Percentiles rank a stretch among this genome's conserved stretches.
phyloP scores from a whole-genome alignment of 768 basidiomycete genomes.

The Lyophyllum atratum region DNA sequence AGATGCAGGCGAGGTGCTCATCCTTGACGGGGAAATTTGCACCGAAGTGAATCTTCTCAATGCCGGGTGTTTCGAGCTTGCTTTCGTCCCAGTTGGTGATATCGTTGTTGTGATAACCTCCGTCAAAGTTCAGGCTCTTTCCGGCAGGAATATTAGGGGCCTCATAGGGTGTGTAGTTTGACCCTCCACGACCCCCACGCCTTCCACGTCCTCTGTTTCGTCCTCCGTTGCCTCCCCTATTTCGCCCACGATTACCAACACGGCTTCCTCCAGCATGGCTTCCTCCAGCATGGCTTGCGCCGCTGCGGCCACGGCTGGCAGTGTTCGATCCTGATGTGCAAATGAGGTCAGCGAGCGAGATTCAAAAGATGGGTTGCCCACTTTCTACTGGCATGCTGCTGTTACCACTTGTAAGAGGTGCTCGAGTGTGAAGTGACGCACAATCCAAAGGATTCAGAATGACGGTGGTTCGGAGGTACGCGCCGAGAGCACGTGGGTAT shows the following conservation, averaged over 20 bases:
- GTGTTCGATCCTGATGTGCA: neutral
- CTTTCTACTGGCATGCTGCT: neutral
- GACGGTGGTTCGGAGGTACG: too few relatives aligned
- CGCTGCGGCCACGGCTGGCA: neutral
- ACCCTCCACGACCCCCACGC: neutral
- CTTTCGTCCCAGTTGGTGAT: neutral
- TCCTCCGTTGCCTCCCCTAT: neutral
- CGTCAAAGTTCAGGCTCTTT: neutral
- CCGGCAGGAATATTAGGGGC: neutral
- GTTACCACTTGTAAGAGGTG: too few relatives aligned
- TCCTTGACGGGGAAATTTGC: neutral
- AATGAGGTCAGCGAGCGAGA: too few relatives aligned
- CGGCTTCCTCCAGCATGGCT: neutral
- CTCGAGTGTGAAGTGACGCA: too few relatives aligned
- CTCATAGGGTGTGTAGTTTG: neutral
- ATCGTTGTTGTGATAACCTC: neutral
- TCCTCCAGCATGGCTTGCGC: neutral
- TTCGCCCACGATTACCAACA: neutral
- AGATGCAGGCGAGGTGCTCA: neutral
- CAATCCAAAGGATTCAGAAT: too few relatives aligned
- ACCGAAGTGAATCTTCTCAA: constrained; percentile 2
- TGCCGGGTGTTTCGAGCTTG: neutral
- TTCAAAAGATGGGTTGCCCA: neutral
- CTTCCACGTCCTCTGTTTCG: neutral
- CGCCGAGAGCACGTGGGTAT: too few relatives aligned